These are phyloP conservation scores for Elaeagnus macrophylla DNA, from an alignment of 306 rosid species.

Conservation along the genomic window DNA sequence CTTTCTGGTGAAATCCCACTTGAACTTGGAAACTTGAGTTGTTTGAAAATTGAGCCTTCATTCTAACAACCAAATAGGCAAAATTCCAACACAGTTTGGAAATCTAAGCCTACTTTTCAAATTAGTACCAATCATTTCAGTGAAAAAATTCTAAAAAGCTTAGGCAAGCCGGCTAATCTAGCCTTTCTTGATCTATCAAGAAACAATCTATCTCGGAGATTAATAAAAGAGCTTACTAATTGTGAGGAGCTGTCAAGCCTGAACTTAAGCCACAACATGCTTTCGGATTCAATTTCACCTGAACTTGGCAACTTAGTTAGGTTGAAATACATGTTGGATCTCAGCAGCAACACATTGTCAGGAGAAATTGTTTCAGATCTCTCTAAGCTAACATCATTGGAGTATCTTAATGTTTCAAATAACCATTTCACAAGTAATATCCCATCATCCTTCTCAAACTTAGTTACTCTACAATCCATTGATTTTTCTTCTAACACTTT, in stretches of 20 bases:
- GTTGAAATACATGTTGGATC: slow-evolving; percentile 31
- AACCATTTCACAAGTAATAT: too few species aligned
- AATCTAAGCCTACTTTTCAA: too few species aligned
- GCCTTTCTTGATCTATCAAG: slow-evolving; percentile 32
- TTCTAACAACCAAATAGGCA: too few species aligned
- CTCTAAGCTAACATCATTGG: too few species aligned
- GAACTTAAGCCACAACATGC: slow-evolving; percentile 40
- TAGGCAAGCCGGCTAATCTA: slow-evolving; percentile 19
- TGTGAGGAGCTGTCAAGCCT: slow-evolving; percentile 23
- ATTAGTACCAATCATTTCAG: too few species aligned
- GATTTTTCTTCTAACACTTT: slow-evolving; percentile 47
- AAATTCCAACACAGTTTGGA: too few species aligned
- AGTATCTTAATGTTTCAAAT: too few species aligned
- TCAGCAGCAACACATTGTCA: slow-evolving; percentile 48
- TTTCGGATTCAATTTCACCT: slow-evolving; percentile 35
- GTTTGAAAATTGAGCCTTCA: too few species aligned
- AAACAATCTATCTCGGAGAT: slow-evolving; percentile 29
- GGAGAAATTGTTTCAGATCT: too few species aligned
- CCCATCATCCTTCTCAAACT: too few species aligned
- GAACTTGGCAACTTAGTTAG: slow-evolving; percentile 38
- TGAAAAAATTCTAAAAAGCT: slow-evolving; percentile 40
- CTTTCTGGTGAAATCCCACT: too few species aligned
- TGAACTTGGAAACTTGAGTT: too few species aligned
- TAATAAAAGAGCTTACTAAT: slow-evolving; percentile 28
- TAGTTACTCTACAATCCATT: slow-evolving; percentile 33